phyloP scores from a whole-genome alignment of 495 filamentous ascomycete genomes.

The Bryoglossum gracile region DNA sequence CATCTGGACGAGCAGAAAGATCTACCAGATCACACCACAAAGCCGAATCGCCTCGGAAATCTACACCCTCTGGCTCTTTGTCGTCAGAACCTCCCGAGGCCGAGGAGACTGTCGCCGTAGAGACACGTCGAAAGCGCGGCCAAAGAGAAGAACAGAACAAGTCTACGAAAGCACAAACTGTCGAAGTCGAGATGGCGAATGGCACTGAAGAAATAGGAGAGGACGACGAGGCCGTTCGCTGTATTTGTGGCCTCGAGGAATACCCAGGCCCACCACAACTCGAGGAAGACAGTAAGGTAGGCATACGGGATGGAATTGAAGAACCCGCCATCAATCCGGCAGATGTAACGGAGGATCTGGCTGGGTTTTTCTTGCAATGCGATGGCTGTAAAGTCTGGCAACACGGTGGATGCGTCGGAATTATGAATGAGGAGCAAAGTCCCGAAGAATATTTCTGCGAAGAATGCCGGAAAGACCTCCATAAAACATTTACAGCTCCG shows the following conservation, averaged over 20 bases:
- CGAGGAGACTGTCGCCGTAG: conserved; percentile 42
- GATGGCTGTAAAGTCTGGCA: conserved; percentile 98
- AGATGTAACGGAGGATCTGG: conserved; percentile 72
- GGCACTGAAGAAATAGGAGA: conserved; percentile 61
- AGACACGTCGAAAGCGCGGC: conserved; percentile 66
- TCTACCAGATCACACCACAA: conserved; percentile 66
- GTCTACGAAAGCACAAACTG: conserved; percentile 39
- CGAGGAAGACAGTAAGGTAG: conserved; percentile 50
- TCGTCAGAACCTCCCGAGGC: conserved; percentile 79
- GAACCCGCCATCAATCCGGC: conserved; percentile 54
- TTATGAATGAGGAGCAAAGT: conserved; percentile 83
- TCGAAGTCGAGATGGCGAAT: conserved; percentile 44
- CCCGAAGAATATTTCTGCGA: conserved; percentile 99
- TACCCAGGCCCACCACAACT: conserved; percentile 82
- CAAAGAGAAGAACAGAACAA: conserved; percentile 56
- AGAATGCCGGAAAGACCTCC: conserved; percentile 82
- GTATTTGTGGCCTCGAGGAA: conserved; percentile 88
- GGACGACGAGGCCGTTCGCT: conserved; percentile 90
- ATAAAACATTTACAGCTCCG: conserved; percentile 67
- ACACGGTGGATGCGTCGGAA: conserved; percentile 95
- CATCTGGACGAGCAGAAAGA: conserved; percentile 55
- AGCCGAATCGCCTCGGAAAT: conserved; percentile 63
- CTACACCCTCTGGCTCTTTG: conserved; percentile 60
- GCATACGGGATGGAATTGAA: conserved; percentile 41
- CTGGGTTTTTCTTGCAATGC: conserved; percentile 96